Base-by-base conservation (phyloP, 2,329 filamentous ascomycete species). In the Fusarium chaquense region DNA sequence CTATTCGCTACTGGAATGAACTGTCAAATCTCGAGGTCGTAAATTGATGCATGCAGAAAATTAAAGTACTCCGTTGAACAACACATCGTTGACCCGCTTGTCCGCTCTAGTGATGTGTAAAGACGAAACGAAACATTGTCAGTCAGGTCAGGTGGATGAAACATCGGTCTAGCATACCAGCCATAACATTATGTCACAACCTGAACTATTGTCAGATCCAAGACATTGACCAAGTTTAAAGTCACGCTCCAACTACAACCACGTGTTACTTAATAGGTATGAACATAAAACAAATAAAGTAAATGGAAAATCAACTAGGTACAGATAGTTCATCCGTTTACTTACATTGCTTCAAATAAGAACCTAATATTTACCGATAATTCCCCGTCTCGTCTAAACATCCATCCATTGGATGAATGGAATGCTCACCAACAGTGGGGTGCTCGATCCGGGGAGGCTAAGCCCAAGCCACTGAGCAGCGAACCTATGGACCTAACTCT, bases 401-500 rank as follows among this genome's bases (percentile, higher is more conserved):
- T 62, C 40, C 20, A 24, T 24, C 22, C 41, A 26, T 44, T 44
- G 22, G 41, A 26, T 69, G 53, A 30, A 61, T 65, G 71, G 67
- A 70, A 69, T 70, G 55, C 60, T 40, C 59, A 50, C 20, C 22
- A 60, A 69, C 63, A 59, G 58, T 60, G 71, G 60, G 58, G 62
- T 61, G 33, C 47, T 70, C 28, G 51, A 66, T 54, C 53, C 22
- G 52, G 62, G 65, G 71, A 68, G 68, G 64, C 73, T 74, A 60
- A 73, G 73, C 73, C 68, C 70, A 60, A 75, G 73, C 73, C 70
- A 65, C 62, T 69, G 60, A 70, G 53, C 60, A 64, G 57, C 54
- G 62, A 65, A 61, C 66, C 67, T 67, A 68, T 26, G 41, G 24
- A 28, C 24, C 41, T 8, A 40, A 40, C 36, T 44, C 20, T 16